Conservation (phyloP, 768 basidiomycete species). For the Boletus reticulatus region DNA sequence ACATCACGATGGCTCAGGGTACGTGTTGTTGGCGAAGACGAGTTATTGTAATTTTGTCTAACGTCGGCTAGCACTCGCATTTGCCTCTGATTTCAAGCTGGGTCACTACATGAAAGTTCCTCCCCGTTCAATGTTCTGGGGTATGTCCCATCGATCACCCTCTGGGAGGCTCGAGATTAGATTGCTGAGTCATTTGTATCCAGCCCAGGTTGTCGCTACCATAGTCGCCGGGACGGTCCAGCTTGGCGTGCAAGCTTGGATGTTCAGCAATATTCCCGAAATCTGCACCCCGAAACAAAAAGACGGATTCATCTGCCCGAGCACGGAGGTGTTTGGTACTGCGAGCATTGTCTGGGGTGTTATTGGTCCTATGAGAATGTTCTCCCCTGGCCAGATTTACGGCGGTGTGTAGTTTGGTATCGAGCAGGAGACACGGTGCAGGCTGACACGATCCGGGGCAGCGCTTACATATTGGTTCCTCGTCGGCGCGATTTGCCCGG, state of each 20-base stretch:
- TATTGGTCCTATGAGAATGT: conserved; percentile 73
- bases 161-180: background rate
- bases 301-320: conserved; percentile 68
- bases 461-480: conserved; percentile 75
- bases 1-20: conserved; percentile 57
- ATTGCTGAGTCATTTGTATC: background rate
- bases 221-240: conserved; percentile 64
- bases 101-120: conserved; percentile 76
- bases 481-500: conserved; percentile 62
- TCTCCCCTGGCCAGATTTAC: conserved; percentile 64
- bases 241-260: conserved; percentile 65
- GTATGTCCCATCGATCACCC: conserved; percentile 9
- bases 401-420: conserved; percentile 32
- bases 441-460: conserved; percentile 5
- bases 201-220: conserved; percentile 59
- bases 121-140: conserved; percentile 65
- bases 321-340: conserved; percentile 71
- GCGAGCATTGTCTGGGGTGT: conserved; percentile 82
- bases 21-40: background rate
- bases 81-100: conserved; percentile 71
- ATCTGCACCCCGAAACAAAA: conserved; percentile 30
- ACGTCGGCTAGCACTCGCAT: conserved; percentile 46
- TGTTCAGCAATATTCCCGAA: conserved; percentile 41
- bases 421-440: background rate
- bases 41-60: background rate